Conservation (phyloP, 495 filamentous ascomycete species). For the Hamigera avellanea region DNA sequence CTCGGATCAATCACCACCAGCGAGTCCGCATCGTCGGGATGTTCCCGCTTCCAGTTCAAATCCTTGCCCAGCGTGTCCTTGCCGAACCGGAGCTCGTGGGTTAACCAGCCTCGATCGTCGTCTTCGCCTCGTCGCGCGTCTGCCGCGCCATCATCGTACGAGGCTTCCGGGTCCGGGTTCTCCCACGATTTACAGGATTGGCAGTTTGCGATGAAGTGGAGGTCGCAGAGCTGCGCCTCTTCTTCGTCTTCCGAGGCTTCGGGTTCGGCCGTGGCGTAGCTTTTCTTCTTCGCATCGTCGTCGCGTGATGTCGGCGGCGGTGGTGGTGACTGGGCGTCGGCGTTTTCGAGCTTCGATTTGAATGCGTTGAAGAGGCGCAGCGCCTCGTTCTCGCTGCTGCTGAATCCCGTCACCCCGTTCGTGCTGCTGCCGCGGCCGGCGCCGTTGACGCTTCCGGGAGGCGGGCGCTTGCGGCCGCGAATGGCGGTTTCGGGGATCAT, state of each 20-base stretch:
- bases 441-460: constrained; percentile 34
- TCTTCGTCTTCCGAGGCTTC: constrained; percentile 42
- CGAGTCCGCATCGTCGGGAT: constrained; percentile 78
- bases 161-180: constrained; percentile 14
- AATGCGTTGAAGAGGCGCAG: constrained; percentile 65
- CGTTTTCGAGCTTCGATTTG: constrained; percentile 60
- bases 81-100: constrained; percentile 69
- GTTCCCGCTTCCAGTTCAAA: constrained; percentile 76
- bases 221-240: constrained; percentile 66
- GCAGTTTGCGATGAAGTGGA: constrained; percentile 89
- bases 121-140: too few species aligned
- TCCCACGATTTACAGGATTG: constrained; percentile 77
- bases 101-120: constrained; percentile 54
- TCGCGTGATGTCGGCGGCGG: too few species aligned
- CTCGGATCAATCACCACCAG: constrained; percentile 90
- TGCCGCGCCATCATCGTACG: constrained; percentile 27
- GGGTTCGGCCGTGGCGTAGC: constrained; percentile 11
- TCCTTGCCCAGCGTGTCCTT: constrained; percentile 90
- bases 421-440: constrained; percentile 11
- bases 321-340: constrained; percentile 19
- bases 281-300: constrained; percentile 18
- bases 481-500: constrained; percentile 76
- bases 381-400: constrained; percentile 40
- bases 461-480: constrained; percentile 66
- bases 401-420: constrained; percentile 15